Base-by-base conservation (phyloP, 805 yeast species). In the Metschnikowia dekortorum region DNA sequence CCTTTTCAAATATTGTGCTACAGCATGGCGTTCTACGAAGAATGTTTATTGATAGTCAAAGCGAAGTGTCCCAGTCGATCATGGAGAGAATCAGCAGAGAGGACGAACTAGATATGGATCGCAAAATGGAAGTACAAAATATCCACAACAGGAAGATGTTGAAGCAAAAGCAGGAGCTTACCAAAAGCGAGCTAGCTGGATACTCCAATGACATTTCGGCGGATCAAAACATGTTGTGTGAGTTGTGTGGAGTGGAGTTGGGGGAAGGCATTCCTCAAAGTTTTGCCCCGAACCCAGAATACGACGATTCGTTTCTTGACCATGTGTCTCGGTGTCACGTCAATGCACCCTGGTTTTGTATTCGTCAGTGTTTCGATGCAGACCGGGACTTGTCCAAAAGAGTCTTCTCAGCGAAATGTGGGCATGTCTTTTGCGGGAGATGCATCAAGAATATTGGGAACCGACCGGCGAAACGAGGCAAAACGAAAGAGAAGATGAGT, bases 351-450 rank as follows among this genome's bases (percentile, higher is more conserved):
- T 87, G 85, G 78, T 85, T 81, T 57, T 79, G 84, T 35, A 56
- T 73, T 13, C 61, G 66, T 13, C 67, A 70, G 29, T 68, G 83
- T n/a, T 76, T 84, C 0, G 74, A 71, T 9, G 69, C 71, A 0
- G 95, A 87, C 59, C 59, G 69, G 16, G 84, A 79, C 49, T 68
- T 87, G 33, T 84, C 91, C 0, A 81, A 75, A 58, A 76, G 89
- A 52, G 78, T 85, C 2, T 89, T 84, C 60, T 78, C 87, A 0
- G 66, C 69, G 10, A 68, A 66, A 37, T 89, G 97, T 71, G 96
- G 96, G 0, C 97, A 89, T 69, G 78, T 83, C 0, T 89, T 81
- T 63, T 89, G 97, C 66, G 97, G 96, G 1, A 67, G 92, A 39
- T 89, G 97, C 67, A 86, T 85, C 22, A 80, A 80, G 55, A 78